These are phyloP conservation scores for Boletus vermiculosoides DNA, from an alignment of 768 basidiomycete species.

Conservation along the genomic window DNA sequence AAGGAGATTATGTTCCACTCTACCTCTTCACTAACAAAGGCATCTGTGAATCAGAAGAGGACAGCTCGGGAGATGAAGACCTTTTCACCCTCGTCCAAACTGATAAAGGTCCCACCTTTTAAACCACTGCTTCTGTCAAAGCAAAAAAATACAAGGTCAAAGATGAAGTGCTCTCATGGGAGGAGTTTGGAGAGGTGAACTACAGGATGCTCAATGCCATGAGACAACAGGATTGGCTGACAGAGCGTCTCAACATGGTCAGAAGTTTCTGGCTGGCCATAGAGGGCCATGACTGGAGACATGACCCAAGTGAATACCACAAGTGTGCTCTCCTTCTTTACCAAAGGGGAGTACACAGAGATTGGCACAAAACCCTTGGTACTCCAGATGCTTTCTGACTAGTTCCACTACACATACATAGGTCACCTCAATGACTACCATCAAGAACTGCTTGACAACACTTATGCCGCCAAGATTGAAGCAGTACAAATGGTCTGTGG, in stretches of 20 bases:
- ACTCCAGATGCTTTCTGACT: neutral
- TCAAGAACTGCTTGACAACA: neutral
- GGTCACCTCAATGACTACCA: neutral
- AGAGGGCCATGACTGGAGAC: neutral
- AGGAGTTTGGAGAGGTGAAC: neutral
- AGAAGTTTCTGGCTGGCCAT: neutral
- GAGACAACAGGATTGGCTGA: neutral
- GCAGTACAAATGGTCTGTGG: neutral
- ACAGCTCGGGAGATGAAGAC: neutral
- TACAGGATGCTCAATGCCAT: neutral
- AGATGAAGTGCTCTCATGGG: accelerated
- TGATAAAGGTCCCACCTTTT: too few species aligned
- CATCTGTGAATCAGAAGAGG: neutral
- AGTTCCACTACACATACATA: accelerated
- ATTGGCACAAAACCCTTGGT: neutral
- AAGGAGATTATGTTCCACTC: neutral
- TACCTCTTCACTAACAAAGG: neutral
- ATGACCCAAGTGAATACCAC: neutral
- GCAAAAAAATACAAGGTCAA: neutral
- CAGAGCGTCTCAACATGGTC: accelerated
- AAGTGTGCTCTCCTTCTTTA: neutral
- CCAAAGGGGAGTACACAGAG: neutral
- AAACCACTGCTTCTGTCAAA: accelerated
- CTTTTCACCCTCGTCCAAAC: neutral
- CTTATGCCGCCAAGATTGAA: neutral